Base-by-base conservation (phyloP, 306 rosid genomes). In the Oemleria cerasiformis region DNA sequence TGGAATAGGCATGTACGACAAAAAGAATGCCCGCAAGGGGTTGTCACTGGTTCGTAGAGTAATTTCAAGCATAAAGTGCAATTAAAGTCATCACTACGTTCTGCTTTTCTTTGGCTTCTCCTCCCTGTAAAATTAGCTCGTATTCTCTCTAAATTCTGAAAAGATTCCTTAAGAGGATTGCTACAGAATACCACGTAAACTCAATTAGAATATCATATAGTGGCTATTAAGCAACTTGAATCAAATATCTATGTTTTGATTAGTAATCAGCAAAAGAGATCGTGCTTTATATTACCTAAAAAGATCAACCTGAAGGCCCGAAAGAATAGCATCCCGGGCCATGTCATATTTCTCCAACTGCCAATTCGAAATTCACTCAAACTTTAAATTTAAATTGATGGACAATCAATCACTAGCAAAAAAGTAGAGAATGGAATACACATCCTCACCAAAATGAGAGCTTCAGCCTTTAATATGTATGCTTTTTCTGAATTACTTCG, bases 1-100 rank as follows among this genome's bases (percentile, higher is more conserved):
- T 88, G 99, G 81, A 91, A 91, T 47, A 95, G 75, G 73, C 97
- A 95, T 53, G 97, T 85, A 9, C 88, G 99, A 82, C 97, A 95
- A 80, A 95, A 95, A 10, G 97, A 87, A 84, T 95, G 99, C 65
- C 99, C 99, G 83, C 99, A 95, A 75, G 99, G 96, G 62, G 97
- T 91, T 78, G 99, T 95, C 61, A 95, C 80, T 65, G 99, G 97
- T 78, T 88, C 93, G 62, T 85, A 91, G 39, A 91, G 79, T 70
- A 91, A 85, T 85, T 95, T 95, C 79, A 91, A 81, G 82, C 99
- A 95, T 69, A 95, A 77, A 43, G 96, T 91, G 81, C 99, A 91
- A 84, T 95, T 92, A 77, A 86, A 95, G 53, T 95, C 99, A 77
- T 89, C 97, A 72, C 79, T 85, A 12, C 89, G 90, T 64, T 95